A percentile compares a stretch with the other conserved stretches of the same genome.
Evolutionary conservation across 2,329 filamentous ascomycete species (phyloP).

Genomic region (Thelonectria rubi): DNA sequence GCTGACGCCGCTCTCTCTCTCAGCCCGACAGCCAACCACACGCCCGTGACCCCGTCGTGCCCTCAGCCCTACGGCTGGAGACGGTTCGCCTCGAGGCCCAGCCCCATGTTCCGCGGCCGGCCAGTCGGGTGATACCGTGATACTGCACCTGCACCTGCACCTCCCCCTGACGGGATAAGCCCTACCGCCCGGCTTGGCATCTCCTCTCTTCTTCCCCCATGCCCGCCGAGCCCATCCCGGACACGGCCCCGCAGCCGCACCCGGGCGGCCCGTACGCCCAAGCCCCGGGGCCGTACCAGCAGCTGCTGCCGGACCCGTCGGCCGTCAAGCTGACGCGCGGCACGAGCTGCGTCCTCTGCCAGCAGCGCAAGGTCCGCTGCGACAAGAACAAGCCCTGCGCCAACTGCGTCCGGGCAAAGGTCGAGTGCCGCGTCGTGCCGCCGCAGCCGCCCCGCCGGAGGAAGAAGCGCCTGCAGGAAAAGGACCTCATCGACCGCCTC

Average conservation of each 20-base stretch:
- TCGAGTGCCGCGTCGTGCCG: conserved; percentile 68
- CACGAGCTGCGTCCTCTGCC: conserved; percentile 75
- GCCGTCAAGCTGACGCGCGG: conserved; percentile 65
- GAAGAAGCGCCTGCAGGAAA: conserved; percentile 73
- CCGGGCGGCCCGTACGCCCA: conserved; percentile 19
- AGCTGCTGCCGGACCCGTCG: conserved; percentile 51
- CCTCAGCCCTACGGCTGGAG: conserved; percentile 25
- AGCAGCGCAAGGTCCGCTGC: conserved; percentile 79
- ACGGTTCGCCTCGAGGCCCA: not conserved
- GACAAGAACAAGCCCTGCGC: conserved; percentile 77
- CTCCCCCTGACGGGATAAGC: conserved; percentile 8
- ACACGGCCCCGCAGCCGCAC: conserved; percentile 39
- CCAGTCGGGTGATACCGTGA: conserved; percentile 8
- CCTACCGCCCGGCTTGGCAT: conserved; percentile 6
- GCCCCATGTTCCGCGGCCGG: conserved; percentile 1
- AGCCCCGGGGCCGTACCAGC: conserved; percentile 30
- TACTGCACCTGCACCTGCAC: too few relatives aligned
- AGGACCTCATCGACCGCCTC: conserved; percentile 74
- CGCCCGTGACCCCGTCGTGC: too few relatives aligned
- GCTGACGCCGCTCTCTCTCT: not conserved
- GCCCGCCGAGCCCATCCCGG: conserved; percentile 27
- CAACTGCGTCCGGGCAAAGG: conserved; percentile 71
- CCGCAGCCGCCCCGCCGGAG: conserved; percentile 65
- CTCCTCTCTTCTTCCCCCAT: conserved; percentile 1
- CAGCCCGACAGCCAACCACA: conserved; percentile 11